A percentile compares a stretch with the other conserved stretches of the same genome.
Evolutionary conservation across 176 grass and related monocot species (phyloP).

Genomic region (Rhynchospora breviuscula): DNA sequence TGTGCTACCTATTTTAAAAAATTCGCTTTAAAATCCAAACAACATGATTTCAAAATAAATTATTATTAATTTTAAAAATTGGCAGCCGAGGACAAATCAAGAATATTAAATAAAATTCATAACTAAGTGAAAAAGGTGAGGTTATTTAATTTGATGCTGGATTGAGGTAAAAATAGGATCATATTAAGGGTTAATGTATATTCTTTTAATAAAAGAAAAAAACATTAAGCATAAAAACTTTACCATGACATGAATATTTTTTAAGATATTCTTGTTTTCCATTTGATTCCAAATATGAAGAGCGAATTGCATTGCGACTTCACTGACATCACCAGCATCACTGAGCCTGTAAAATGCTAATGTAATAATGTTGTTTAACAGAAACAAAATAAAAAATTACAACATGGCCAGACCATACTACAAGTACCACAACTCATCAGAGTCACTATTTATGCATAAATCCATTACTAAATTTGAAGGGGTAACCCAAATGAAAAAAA

Average conservation of each 20-base stretch:
- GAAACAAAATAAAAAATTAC: neutral
- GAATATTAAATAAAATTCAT: neutral
- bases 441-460: neutral
- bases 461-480: neutral
- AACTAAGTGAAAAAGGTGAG: neutral
- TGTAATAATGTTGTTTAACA: slow-evolving; percentile 19
- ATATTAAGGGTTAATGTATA: neutral
- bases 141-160: neutral
- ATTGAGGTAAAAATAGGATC: neutral
- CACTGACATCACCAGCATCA: slow-evolving; percentile 39
- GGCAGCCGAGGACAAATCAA: neutral
- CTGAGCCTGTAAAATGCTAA: slow-evolving; percentile 39
- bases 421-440: neutral
- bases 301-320: slow-evolving; percentile 54
- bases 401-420: neutral
- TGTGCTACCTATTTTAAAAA: neutral
- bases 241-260: slow-evolving; percentile 42
- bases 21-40: neutral
- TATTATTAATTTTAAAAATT: neutral
- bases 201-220: neutral
- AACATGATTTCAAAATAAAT: neutral
- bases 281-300: slow-evolving; percentile 61
- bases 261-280: slow-evolving; percentile 32
- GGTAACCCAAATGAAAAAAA: neutral
- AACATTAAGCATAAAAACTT: neutral